Percentiles rank a stretch among this genome's conserved stretches.
Evolutionary conservation across 495 filamentous ascomycete species (phyloP).

Genomic region (Cercophora scortea): DNA sequence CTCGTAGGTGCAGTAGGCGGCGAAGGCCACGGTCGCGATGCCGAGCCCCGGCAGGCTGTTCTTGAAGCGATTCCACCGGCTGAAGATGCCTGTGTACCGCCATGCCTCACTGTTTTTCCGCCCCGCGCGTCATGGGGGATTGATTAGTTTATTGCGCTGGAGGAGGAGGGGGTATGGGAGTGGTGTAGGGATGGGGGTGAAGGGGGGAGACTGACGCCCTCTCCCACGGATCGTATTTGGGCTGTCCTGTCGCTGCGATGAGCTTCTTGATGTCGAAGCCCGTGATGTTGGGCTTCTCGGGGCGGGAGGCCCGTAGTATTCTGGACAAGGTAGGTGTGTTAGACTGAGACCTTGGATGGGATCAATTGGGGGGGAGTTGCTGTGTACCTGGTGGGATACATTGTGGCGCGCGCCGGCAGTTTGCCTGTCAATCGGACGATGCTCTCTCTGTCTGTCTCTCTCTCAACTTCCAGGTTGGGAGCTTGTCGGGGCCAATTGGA

Average conservation of each 20-base stretch:
- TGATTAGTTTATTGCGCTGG: background rate
- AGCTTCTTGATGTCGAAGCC: constrained; percentile 76
- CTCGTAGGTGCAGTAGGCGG: constrained; percentile 81
- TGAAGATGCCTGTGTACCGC: constrained; percentile 86
- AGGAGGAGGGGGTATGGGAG: background rate
- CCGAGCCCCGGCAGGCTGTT: constrained; percentile 81
- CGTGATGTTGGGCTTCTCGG: constrained; percentile 59
- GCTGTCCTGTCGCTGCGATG: constrained; percentile 54
- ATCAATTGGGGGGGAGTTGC: background rate
- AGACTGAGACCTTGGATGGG: background rate
- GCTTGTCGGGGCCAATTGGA: background rate
- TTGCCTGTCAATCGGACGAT: constrained; percentile 8
- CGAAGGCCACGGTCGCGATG: constrained; percentile 84
- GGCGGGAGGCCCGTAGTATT: constrained; percentile 30
- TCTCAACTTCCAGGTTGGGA: background rate
- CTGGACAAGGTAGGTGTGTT: constrained; percentile 8
- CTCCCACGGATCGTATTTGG: constrained; percentile 82
- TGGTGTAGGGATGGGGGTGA: background rate
- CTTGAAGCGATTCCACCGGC: constrained; percentile 80
- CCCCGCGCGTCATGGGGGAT: no score
- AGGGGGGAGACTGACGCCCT: constrained; percentile 46
- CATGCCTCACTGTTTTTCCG: constrained; percentile 69
- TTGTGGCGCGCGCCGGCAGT: constrained; percentile 22
- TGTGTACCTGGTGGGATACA: constrained; percentile 38
- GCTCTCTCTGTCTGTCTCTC: no score